phyloP scores from a whole-genome alignment of 1,139 yeast species.

The Geotrichum siamense region DNA sequence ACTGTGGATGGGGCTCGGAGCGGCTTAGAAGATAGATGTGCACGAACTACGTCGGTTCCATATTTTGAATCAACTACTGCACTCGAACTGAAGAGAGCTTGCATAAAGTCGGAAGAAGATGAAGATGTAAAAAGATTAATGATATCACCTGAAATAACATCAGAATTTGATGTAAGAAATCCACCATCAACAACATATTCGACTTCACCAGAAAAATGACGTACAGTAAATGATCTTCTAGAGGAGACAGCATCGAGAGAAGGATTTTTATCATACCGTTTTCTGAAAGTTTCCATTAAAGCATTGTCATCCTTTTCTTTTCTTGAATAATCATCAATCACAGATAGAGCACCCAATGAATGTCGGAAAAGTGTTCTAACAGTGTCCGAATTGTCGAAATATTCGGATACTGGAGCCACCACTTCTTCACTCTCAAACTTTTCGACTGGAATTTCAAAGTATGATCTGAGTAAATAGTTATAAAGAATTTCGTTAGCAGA shows the following conservation, averaged over 20 bases:
- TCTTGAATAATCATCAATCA: conserved; percentile 37
- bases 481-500: conserved; percentile 39
- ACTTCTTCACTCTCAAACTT: conserved; percentile 38
- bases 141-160: conserved; percentile 38
- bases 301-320: conserved; percentile 33
- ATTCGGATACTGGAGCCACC: conserved; percentile 34
- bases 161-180: conserved; percentile 33
- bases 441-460: conserved; percentile 36
- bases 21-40: conserved; percentile 38
- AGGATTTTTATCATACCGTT: conserved; percentile 33
- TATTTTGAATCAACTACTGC: conserved; percentile 37
- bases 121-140: conserved; percentile 37
- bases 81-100: conserved; percentile 33
- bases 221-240: conserved; percentile 32
- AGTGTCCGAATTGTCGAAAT: conserved; percentile 38
- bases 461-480: conserved; percentile 34
- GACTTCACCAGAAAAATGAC: conserved; percentile 40
- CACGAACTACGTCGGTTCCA: conserved; percentile 34
- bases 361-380: conserved; percentile 36
- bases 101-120: conserved; percentile 36
- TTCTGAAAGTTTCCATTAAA: conserved; percentile 31
- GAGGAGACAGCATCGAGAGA: conserved; percentile 29
- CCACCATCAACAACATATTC: conserved; percentile 33
- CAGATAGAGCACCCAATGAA: conserved; percentile 34
- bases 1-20: conserved; percentile 36